These are phyloP conservation scores for Collybia mongolica DNA, from an alignment of 768 basidiomycete genomes.

Conservation along the genomic window DNA sequence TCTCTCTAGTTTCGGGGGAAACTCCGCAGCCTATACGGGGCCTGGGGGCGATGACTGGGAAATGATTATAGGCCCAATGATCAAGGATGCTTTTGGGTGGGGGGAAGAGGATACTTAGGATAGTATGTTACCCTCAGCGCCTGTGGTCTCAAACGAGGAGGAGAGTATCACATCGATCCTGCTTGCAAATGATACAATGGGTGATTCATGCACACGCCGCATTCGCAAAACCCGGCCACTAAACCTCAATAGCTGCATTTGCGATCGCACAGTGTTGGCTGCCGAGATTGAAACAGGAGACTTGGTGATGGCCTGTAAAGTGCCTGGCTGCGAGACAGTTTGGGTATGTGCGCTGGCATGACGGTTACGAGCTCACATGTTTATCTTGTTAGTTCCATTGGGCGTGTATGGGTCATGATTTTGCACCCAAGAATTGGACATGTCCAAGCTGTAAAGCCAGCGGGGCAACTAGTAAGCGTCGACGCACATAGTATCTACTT, in stretches of 20 bases:
- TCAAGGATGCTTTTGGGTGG: background rate
- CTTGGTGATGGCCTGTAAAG: background rate
- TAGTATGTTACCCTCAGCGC: no score
- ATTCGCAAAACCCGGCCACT: background rate
- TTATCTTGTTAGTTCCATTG: no score
- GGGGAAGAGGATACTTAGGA: background rate
- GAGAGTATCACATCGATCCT: no score
- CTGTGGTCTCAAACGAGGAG: no score
- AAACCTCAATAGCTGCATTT: background rate
- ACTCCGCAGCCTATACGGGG: background rate
- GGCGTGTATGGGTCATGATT: no score
- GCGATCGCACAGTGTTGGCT: background rate
- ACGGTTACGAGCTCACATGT: no score
- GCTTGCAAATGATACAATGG: no score
- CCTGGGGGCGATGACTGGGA: background rate
- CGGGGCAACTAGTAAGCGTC: no score
- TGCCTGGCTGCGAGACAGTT: background rate
- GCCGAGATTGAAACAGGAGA: background rate
- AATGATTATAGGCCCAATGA: background rate
- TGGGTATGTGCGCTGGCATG: background rate
- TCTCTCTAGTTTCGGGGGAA: background rate
- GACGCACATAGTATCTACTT: no score
- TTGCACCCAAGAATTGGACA: no score
- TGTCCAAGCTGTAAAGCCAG: no score
- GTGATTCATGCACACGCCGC: background rate